These are phyloP conservation scores for Porcisia hertigi DNA, from an alignment of 208 protist genomes.

Conservation along the genomic window DNA sequence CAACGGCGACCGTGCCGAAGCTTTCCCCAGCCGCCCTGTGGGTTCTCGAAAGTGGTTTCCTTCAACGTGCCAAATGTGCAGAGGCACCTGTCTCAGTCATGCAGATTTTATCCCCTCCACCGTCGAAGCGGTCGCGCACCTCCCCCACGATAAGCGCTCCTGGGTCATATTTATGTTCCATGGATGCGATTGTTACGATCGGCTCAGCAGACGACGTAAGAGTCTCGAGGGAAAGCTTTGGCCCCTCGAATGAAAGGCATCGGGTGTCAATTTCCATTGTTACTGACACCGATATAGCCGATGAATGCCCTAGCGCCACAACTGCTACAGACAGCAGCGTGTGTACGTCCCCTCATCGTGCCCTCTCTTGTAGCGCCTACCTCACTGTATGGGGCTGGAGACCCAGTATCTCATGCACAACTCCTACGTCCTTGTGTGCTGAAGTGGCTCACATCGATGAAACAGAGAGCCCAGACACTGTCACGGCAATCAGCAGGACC, in stretches of 20 bases:
- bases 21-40: neutral
- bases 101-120: neutral
- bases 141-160: neutral
- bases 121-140: slow-evolving; percentile 6
- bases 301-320: slow-evolving; percentile 12
- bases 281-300: slow-evolving; percentile 26
- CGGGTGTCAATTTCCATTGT: slow-evolving; percentile 9
- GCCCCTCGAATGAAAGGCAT: neutral
- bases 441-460: neutral
- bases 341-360: neutral
- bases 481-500: neutral
- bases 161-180: neutral
- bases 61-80: neutral
- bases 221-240: neutral
- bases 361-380: neutral
- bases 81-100: neutral
- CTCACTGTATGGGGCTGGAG: neutral
- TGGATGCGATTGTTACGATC: neutral
- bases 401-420: neutral
- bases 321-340: slow-evolving; percentile 4
- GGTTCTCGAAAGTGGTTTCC: neutral
- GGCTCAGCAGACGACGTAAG: neutral
- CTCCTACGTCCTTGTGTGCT: neutral
- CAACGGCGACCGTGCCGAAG: neutral
- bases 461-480: neutral